A percentile compares a stretch with the other conserved stretches of the same genome.
Conservation (phyloP, 2,329 filamentous ascomycete genomes). For the Microthyrium microscopicum region DNA sequence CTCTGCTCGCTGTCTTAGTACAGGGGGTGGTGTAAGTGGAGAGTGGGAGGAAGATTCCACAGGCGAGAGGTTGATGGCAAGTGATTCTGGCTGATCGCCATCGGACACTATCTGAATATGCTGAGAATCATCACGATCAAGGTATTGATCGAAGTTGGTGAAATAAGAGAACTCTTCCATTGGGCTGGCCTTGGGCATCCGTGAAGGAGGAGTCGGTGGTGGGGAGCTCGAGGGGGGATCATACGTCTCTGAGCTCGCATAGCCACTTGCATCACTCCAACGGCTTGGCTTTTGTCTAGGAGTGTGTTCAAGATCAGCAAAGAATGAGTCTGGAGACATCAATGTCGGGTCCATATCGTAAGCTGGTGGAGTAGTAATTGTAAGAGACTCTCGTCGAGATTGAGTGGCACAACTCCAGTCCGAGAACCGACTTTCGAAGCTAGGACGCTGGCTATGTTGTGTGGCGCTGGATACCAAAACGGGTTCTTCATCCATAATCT, state of each 20-base stretch:
- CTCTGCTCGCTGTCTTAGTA: too few species aligned
- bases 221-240: neutral
- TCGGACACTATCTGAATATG: too few species aligned
- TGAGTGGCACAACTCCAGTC: slow-evolving; percentile 7
- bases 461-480: slow-evolving; percentile 1
- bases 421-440: slow-evolving; percentile 5
- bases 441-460: too few species aligned
- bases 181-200: neutral
- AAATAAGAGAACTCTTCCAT: slow-evolving; percentile 7
- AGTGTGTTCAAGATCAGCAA: slow-evolving; percentile 5
- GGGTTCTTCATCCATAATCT: neutral
- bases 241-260: too few species aligned
- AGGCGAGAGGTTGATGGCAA: too few species aligned
- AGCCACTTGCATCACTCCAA: neutral
- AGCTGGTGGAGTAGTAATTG: neutral
- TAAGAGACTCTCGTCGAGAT: neutral
- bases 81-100: too few species aligned
- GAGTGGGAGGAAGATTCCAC: too few species aligned
- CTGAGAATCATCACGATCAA: too few species aligned
- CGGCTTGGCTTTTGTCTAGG: slow-evolving; percentile 1
- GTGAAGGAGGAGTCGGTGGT: neutral
- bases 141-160: slow-evolving; percentile 7
- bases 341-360: slow-evolving; percentile 1
- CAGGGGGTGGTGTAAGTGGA: too few species aligned
- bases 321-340: slow-evolving; percentile 7